Conservation (phyloP, 306 rosid species). For the Glycyrrhiza uralensis region DNA sequence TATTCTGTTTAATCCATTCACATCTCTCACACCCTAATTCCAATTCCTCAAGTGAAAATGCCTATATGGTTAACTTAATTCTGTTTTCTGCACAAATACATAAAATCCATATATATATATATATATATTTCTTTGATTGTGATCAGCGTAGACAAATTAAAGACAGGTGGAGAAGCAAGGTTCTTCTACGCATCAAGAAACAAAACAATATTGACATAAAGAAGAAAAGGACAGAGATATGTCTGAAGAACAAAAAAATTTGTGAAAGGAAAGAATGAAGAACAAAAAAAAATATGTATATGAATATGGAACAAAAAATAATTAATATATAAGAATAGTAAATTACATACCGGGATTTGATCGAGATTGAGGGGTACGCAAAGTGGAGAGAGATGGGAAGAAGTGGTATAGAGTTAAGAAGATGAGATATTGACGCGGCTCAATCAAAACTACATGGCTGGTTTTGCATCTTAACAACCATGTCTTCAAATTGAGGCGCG, state of each 20-base stretch:
- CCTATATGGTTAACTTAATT: background rate
- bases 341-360: slow-evolving; percentile 19
- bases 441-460: slow-evolving; percentile 66
- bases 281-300: background rate
- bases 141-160: background rate
- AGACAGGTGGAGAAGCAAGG: background rate
- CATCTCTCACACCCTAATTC: slow-evolving; percentile 3
- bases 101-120: too few relatives aligned
- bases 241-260: background rate
- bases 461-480: slow-evolving; percentile 39
- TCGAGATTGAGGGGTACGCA: background rate
- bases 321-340: background rate
- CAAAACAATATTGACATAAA: background rate
- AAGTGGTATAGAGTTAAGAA: slow-evolving; percentile 26
- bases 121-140: background rate
- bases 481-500: slow-evolving; percentile 73
- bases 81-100: slow-evolving; percentile 1
- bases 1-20: background rate
- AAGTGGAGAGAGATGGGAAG: slow-evolving; percentile 29
- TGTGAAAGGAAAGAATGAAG: background rate
- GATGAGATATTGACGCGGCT: slow-evolving; percentile 96
- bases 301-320: background rate
- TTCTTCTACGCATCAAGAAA: background rate
- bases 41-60: background rate
- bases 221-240: background rate